Percentiles rank a stretch among this genome's conserved stretches.
Evolutionary conservation across 1,139 yeast genomes (phyloP).

Genomic region (Lipomyces yarrowii): DNA sequence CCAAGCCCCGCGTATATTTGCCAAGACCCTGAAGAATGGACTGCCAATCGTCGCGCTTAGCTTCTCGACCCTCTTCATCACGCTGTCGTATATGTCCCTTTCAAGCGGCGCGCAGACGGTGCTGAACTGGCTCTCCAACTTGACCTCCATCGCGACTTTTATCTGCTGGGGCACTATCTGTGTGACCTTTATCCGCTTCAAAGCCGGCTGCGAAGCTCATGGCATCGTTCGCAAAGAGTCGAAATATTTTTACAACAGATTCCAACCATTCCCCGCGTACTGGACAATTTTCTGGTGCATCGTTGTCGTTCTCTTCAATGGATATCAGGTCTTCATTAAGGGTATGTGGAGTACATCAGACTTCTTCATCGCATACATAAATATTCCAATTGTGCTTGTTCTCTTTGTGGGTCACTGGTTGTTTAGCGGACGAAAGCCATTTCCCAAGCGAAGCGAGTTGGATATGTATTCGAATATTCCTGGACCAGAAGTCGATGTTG

Average conservation of each 20-base stretch:
- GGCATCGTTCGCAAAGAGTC: slow-evolving; percentile 24
- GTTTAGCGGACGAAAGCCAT: slow-evolving; percentile 40
- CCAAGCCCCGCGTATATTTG: slow-evolving; percentile 61
- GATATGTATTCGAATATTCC: slow-evolving; percentile 29
- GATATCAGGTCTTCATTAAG: slow-evolving; percentile 64
- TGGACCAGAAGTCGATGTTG: slow-evolving; percentile 22
- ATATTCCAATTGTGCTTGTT: slow-evolving; percentile 53
- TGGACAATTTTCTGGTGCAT: slow-evolving; percentile 52
- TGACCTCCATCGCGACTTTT: slow-evolving; percentile 63
- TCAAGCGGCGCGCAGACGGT: slow-evolving; percentile 67
- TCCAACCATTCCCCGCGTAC: slow-evolving; percentile 59
- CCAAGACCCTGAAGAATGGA: slow-evolving; percentile 59
- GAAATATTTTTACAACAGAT: slow-evolving; percentile 49
- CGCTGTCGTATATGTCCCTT: slow-evolving; percentile 66
- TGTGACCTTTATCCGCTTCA: slow-evolving; percentile 40
- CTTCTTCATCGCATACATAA: slow-evolving; percentile 59
- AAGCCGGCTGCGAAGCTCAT: slow-evolving; percentile 31
- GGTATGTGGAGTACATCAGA: slow-evolving; percentile 63
- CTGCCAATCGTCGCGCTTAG: slow-evolving; percentile 60
- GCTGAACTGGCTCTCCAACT: slow-evolving; percentile 81
- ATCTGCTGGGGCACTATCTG: slow-evolving; percentile 57
- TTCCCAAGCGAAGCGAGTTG: slow-evolving; percentile 23
- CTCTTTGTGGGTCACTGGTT: slow-evolving; percentile 57
- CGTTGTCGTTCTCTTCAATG: slow-evolving; percentile 64
- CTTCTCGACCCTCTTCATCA: slow-evolving; percentile 48